Evolutionary conservation across 2,329 filamentous ascomycete species (phyloP).

Genomic region (Verticillium zaregamsianum): DNA sequence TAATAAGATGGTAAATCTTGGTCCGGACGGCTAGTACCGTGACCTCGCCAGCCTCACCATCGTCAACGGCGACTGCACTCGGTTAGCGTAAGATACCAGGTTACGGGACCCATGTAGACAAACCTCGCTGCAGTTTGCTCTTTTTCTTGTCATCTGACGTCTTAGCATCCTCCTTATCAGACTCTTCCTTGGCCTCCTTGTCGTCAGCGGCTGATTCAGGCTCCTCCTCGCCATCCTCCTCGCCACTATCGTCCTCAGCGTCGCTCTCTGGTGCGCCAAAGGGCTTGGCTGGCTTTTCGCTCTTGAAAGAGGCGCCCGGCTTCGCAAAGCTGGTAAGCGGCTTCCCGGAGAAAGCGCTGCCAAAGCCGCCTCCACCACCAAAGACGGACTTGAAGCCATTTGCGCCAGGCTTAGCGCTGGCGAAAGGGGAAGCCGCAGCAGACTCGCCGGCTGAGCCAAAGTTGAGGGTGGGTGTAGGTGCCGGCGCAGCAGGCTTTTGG

Average conservation of each 20-base stretch:
- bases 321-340: slow-evolving; percentile 66
- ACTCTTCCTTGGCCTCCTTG: slow-evolving; percentile 46
- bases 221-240: slow-evolving; percentile 30
- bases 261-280: slow-evolving; percentile 75
- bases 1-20: slow-evolving; percentile 79
- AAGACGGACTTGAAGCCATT: slow-evolving; percentile 46
- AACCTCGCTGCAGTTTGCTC: slow-evolving; percentile 67
- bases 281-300: slow-evolving; percentile 61
- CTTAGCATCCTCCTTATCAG: slow-evolving; percentile 49
- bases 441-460: slow-evolving; percentile 41
- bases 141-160: slow-evolving; percentile 60
- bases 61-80: slow-evolving; percentile 62
- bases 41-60: slow-evolving; percentile 79
- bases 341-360: slow-evolving; percentile 32
- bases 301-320: slow-evolving; percentile 48
- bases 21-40: slow-evolving; percentile 73
- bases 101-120: background rate
- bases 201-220: slow-evolving; percentile 35
- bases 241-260: slow-evolving; percentile 46
- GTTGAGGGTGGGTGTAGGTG: slow-evolving; percentile 39
- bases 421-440: slow-evolving; percentile 42
- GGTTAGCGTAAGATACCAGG: slow-evolving; percentile 19
- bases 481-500: slow-evolving; percentile 19
- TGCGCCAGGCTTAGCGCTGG: slow-evolving; percentile 28
- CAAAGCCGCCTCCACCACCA: slow-evolving; percentile 22